phyloP scores from a whole-genome alignment of 1,284 basidiomycete genomes.

The Meira miltonrushii region DNA sequence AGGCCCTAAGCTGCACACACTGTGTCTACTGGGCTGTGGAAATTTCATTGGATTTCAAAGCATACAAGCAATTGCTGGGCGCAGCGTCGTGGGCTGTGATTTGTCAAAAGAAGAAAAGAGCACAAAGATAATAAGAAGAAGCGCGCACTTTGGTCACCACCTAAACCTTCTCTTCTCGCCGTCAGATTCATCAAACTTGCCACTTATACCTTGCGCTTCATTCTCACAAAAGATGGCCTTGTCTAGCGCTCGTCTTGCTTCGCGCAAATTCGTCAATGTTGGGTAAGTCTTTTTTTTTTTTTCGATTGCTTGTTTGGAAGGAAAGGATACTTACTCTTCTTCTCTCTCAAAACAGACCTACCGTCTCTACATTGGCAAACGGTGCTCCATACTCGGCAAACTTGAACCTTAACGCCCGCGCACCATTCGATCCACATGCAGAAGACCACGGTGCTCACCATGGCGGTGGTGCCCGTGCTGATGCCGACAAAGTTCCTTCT shows the following conservation, averaged over 20 bases:
- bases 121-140: too few species aligned
- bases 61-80: neutral
- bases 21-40: too few species aligned
- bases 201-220: neutral
- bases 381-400: conserved; percentile 18
- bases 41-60: too few species aligned
- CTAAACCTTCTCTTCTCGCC: neutral
- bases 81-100: neutral
- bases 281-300: conserved; percentile 52
- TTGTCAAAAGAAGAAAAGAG: neutral
- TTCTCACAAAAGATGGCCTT: neutral
- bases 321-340: neutral
- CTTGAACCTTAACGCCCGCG: conserved; percentile 36
- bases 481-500: conserved; percentile 64
- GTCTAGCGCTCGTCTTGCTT: conserved; percentile 7
- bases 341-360: conserved; percentile 7
- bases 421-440: conserved; percentile 46
- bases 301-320: neutral
- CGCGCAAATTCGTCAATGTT: conserved; percentile 65
- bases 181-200: neutral
- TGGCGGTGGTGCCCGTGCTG: conserved; percentile 59
- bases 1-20: too few species aligned
- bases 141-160: too few species aligned
- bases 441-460: conserved; percentile 60
- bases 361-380: conserved; percentile 1